A percentile compares a stretch with the other conserved stretches of the same genome.
Conservation (phyloP, 2,329 filamentous ascomycete genomes). For the Proliferodiscus dingleyae region DNA sequence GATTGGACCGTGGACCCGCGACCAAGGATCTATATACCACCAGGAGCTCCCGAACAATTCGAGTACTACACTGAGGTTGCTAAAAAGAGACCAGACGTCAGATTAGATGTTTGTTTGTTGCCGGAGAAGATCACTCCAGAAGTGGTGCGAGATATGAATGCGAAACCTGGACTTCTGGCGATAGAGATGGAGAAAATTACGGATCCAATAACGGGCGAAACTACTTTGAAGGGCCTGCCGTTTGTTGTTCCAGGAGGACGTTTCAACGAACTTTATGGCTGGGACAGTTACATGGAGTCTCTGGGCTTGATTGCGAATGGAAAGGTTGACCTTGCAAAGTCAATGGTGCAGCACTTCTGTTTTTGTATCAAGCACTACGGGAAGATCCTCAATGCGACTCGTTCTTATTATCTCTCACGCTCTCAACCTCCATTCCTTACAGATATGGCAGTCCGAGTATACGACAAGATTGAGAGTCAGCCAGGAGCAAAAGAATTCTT, state of each 20-base stretch:
- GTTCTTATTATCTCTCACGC: slow-evolving; percentile 89
- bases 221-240: slow-evolving; percentile 71
- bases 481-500: slow-evolving; percentile 73
- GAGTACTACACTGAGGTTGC: slow-evolving; percentile 86
- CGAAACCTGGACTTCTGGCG: slow-evolving; percentile 82
- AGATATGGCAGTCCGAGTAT: slow-evolving; percentile 92
- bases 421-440: slow-evolving; percentile 97
- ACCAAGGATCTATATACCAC: slow-evolving; percentile 86
- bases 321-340: slow-evolving; percentile 79
- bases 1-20: slow-evolving; percentile 90
- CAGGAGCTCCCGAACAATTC: slow-evolving; percentile 77
- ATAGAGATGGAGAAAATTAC: slow-evolving; percentile 77
- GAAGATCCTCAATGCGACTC: slow-evolving; percentile 95
- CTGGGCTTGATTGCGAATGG: slow-evolving; percentile 83
- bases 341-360: slow-evolving; percentile 94
- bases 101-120: slow-evolving; percentile 80
- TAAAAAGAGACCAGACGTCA: slow-evolving; percentile 71
- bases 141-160: slow-evolving; percentile 76
- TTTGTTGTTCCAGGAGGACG: slow-evolving; percentile 97
- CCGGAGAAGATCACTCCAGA: slow-evolving; percentile 73
- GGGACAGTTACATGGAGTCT: slow-evolving; percentile 99
- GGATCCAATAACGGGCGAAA: slow-evolving; percentile 63
- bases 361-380: slow-evolving; percentile 98
- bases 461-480: slow-evolving; percentile 75
- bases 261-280: slow-evolving; percentile 98